Evolutionary conservation across 2,329 filamentous ascomycete genomes (phyloP).

Genomic region (Aspergillus calidoustus): DNA sequence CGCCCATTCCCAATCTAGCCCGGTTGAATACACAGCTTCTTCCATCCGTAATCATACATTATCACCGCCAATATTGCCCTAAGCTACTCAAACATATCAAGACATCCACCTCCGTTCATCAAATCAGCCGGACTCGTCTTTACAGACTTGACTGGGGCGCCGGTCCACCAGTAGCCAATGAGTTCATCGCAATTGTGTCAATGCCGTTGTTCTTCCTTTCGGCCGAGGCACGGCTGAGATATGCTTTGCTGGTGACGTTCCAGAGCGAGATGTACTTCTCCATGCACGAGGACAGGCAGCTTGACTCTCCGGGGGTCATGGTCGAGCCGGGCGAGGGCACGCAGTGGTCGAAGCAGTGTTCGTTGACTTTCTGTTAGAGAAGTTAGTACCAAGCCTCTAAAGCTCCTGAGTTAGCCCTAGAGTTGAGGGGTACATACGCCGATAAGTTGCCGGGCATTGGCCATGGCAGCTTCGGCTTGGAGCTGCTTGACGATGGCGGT

Average conservation of each 20-base stretch:
- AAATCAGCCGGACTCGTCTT: background rate
- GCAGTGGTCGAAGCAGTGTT: slow-evolving; percentile 80
- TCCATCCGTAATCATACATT: background rate
- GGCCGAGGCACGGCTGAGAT: slow-evolving; percentile 62
- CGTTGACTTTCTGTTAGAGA: slow-evolving; percentile 70
- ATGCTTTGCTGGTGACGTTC: slow-evolving; percentile 73
- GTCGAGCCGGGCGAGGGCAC: slow-evolving; percentile 69
- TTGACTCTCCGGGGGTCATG: slow-evolving; percentile 69
- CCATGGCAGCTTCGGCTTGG: slow-evolving; percentile 66
- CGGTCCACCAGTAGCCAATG: slow-evolving; percentile 18
- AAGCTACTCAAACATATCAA: background rate
- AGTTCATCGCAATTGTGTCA: slow-evolving; percentile 29
- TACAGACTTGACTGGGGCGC: slow-evolving; percentile 10
- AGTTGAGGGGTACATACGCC: slow-evolving; percentile 57
- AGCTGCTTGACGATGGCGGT: slow-evolving; percentile 67
- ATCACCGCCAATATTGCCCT: background rate
- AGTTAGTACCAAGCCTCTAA: background rate
- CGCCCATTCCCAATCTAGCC: background rate
- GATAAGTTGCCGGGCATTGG: slow-evolving; percentile 72
- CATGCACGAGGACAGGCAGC: slow-evolving; percentile 77
- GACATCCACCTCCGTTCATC: background rate
- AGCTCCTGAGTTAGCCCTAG: no score
- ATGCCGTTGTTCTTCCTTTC: slow-evolving; percentile 59
- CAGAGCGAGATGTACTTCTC: slow-evolving; percentile 83
- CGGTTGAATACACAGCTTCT: background rate